These are phyloP conservation scores for Limnomonas spitsbergensis DNA, from an alignment of 139 green algal species.

Conservation along the genomic window DNA sequence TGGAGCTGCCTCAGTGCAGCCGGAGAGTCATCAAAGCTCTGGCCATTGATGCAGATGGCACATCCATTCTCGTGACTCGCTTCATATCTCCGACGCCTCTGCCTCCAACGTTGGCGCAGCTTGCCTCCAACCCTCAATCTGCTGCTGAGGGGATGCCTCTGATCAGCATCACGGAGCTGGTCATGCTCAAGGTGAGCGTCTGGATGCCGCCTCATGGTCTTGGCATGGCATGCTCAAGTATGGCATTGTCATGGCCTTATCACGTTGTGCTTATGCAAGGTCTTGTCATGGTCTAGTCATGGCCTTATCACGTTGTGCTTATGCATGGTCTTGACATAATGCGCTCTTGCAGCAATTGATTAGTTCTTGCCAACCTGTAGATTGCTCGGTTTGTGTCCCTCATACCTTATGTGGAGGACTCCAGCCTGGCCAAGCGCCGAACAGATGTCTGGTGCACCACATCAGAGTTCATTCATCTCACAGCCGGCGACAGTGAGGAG, in stretches of 20 bases:
- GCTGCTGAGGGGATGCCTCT: neutral
- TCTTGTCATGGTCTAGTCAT: too few relatives aligned
- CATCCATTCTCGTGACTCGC: constrained; percentile 40
- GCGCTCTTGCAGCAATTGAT: too few relatives aligned
- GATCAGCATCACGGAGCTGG: constrained; percentile 30
- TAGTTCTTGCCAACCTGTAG: constrained; percentile 13
- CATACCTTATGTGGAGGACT: constrained; percentile 48
- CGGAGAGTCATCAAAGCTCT: constrained; percentile 27
- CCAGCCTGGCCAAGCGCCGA: neutral
- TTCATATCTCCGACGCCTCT: constrained; percentile 45
- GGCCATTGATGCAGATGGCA: constrained; percentile 51
- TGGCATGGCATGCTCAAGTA: too few relatives aligned
- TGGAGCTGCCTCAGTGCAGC: constrained; percentile 31
- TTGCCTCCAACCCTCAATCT: constrained; percentile 11
- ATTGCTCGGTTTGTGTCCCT: constrained; percentile 41
- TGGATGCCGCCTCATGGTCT: too few relatives aligned
- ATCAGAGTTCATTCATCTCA: constrained; percentile 40
- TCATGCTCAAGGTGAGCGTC: constrained; percentile 38
- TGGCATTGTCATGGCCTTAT: too few relatives aligned
- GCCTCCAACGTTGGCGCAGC: constrained; percentile 27
- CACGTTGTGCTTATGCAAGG: too few relatives aligned
- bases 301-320: too few relatives aligned
- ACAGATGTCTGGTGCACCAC: constrained; percentile 35
- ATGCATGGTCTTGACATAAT: too few relatives aligned
- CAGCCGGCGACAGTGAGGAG: constrained; percentile 49